A percentile compares a stretch with the other conserved stretches of the same genome.
phyloP scores from a whole-genome alignment of 176 grass and related monocot species.

The Oryza officinalis region DNA sequence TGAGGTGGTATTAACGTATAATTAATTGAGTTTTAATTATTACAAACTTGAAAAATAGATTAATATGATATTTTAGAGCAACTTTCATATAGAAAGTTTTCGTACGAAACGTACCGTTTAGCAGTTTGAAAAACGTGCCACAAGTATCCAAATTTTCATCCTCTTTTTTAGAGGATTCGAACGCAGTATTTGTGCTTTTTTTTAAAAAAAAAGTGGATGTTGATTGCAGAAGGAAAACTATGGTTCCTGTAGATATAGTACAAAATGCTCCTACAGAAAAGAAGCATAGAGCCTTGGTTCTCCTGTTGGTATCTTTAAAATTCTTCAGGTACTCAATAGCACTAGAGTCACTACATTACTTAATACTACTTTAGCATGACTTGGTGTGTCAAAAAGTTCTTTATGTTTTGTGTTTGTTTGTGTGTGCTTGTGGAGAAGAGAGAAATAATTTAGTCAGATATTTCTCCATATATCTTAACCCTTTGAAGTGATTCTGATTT shows the following conservation, averaged over 20 bases:
- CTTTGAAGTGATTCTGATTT: neutral
- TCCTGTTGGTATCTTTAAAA: constrained; percentile 45
- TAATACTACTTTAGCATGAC: constrained; percentile 33
- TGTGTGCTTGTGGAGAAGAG: constrained; percentile 11
- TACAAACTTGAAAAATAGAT: no score
- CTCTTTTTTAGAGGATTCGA: no score
- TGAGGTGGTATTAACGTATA: no score
- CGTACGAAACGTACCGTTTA: no score
- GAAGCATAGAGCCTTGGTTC: constrained; percentile 34
- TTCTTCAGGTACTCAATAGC: constrained; percentile 31
- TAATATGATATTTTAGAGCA: no score
- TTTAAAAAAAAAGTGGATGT: constrained; percentile 4
- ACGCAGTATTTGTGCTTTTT: neutral
- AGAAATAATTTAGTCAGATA: neutral
- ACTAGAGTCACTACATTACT: constrained; percentile 21
- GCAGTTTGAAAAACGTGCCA: no score
- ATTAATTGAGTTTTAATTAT: no score
- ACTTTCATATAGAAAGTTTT: no score
- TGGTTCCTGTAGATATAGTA: neutral
- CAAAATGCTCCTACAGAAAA: neutral
- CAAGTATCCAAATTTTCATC: no score
- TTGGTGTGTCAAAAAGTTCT: constrained; percentile 22
- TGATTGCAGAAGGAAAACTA: constrained; percentile 40
- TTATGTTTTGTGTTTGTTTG: neutral
- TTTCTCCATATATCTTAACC: constrained; percentile 21